These are phyloP conservation scores for Rhodamnia argentea DNA, from an alignment of 345 rosid species.

Conservation along the genomic window DNA sequence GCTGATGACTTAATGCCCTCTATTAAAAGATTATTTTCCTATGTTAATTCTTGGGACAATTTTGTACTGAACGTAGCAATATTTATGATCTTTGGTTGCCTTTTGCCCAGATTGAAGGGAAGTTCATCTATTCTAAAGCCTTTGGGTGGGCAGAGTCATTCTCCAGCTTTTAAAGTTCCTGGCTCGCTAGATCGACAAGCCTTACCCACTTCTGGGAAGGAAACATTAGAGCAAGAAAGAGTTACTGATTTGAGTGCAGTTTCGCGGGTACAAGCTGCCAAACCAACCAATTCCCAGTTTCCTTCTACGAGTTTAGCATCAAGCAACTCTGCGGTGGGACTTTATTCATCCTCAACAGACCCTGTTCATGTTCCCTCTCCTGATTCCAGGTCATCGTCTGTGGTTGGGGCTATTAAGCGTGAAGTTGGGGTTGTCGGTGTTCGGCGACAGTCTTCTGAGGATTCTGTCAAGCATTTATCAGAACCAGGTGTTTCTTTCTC, in stretches of 20 bases:
- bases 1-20: background rate
- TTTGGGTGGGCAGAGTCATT: slow-evolving; percentile 12
- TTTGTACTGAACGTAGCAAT: background rate
- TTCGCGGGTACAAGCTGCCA: slow-evolving; percentile 23
- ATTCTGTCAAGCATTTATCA: slow-evolving; percentile 32
- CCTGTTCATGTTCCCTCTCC: slow-evolving; percentile 97
- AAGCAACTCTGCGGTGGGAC: slow-evolving; percentile 68
- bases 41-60: background rate
- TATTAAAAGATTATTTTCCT: background rate
- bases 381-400: slow-evolving; percentile 62
- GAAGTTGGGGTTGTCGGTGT: slow-evolving; percentile 83
- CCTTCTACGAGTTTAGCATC: slow-evolving; percentile 27
- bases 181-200: slow-evolving; percentile 19
- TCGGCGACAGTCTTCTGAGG: slow-evolving; percentile 49
- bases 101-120: slow-evolving; percentile 24
- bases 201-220: slow-evolving; percentile 17
- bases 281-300: slow-evolving; percentile 22
- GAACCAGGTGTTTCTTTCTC: slow-evolving; percentile 24
- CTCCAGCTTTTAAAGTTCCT: slow-evolving; percentile 21
- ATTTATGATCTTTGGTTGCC: background rate
- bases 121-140: slow-evolving; percentile 24
- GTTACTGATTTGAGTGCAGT: slow-evolving; percentile 7
- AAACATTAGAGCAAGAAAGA: slow-evolving; percentile 20
- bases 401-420: slow-evolving; percentile 83
- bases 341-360: slow-evolving; percentile 79